A percentile compares a stretch with the other conserved stretches of the same genome.
These are phyloP conservation scores for Pleoardoris graminearum DNA, from an alignment of 2,329 filamentous ascomycete genomes.

Conservation along the genomic window DNA sequence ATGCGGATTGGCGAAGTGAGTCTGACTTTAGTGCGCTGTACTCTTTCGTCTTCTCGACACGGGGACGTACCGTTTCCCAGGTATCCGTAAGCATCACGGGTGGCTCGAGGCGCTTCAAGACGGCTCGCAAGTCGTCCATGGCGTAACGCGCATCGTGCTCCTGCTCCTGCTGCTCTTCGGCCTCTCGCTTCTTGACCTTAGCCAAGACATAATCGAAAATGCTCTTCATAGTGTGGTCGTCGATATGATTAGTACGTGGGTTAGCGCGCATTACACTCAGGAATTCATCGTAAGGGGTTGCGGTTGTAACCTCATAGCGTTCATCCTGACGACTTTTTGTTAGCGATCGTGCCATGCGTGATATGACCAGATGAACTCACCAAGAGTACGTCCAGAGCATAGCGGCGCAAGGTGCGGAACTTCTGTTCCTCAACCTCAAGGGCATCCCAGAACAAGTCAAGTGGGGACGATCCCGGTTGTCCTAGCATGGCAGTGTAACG, in stretches of 20 bases:
- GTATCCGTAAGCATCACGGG: conserved; percentile 76
- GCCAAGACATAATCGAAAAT: conserved; percentile 89
- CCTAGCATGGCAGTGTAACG: conserved; percentile 84
- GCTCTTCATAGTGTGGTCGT: conserved; percentile 74
- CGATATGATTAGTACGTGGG: conserved; percentile 84
- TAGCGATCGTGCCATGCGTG: conserved; percentile 7
- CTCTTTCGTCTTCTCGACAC: conserved; percentile 79
- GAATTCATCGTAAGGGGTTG: conserved; percentile 90
- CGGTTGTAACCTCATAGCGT: conserved; percentile 84
- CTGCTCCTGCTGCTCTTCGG: conserved; percentile 79
- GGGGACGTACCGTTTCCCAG: conserved; percentile 83
- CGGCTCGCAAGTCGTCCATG: conserved; percentile 79
- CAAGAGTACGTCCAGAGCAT: conserved; percentile 85
- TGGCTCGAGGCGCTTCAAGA: conserved; percentile 88
- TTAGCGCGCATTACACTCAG: conserved; percentile 79
- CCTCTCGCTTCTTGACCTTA: conserved; percentile 78
- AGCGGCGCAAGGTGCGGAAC: conserved; percentile 78
- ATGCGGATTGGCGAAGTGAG: conserved; percentile 78
- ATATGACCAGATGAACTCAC: conserved; percentile 55
- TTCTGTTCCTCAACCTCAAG: conserved; percentile 91
- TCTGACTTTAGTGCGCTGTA: conserved; percentile 83
- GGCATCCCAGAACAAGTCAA: conserved; percentile 95
- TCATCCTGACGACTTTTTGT: conserved; percentile 68
- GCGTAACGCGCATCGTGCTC: conserved; percentile 86
- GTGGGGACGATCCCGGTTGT: conserved; percentile 78